Conservation (phyloP, 345 rosid species). For the Eucalyptus melliodora region DNA sequence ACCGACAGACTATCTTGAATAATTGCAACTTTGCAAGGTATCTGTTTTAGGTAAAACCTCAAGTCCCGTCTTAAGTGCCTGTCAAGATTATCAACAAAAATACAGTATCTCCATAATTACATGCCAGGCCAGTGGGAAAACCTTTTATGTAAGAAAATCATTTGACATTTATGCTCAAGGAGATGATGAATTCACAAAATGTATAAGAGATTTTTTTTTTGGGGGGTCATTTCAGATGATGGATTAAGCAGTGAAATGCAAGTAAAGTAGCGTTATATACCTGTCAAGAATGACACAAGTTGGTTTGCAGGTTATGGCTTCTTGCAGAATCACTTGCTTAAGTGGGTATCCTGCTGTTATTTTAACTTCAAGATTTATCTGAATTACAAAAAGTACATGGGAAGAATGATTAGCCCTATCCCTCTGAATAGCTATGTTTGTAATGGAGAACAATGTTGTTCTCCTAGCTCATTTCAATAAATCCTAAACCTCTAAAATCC, state of each 20-base stretch:
- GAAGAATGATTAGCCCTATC: neutral
- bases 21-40: slow-evolving; percentile 39
- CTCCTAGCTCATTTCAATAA: neutral
- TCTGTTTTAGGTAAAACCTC: slow-evolving; percentile 22
- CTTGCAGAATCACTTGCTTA: slow-evolving; percentile 40
- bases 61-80: slow-evolving; percentile 43
- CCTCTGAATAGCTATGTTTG: neutral
- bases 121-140: neutral
- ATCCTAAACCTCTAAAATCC: neutral
- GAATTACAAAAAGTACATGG: neutral
- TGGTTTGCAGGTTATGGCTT: slow-evolving; percentile 19
- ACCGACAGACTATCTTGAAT: slow-evolving; percentile 27
- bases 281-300: slow-evolving; percentile 49
- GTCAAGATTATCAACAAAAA: neutral
- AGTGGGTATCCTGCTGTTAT: slow-evolving; percentile 40
- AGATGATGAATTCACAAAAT: neutral
- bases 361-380: slow-evolving; percentile 44
- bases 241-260: neutral
- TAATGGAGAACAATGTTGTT: neutral
- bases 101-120: neutral
- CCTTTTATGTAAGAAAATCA: neutral
- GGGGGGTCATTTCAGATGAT: neutral
- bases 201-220: neutral
- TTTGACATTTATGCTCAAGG: neutral
- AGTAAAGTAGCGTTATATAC: slow-evolving; percentile 1